Conservation (phyloP, 2,329 filamentous ascomycete species). For the Celoporthe dispersa region DNA sequence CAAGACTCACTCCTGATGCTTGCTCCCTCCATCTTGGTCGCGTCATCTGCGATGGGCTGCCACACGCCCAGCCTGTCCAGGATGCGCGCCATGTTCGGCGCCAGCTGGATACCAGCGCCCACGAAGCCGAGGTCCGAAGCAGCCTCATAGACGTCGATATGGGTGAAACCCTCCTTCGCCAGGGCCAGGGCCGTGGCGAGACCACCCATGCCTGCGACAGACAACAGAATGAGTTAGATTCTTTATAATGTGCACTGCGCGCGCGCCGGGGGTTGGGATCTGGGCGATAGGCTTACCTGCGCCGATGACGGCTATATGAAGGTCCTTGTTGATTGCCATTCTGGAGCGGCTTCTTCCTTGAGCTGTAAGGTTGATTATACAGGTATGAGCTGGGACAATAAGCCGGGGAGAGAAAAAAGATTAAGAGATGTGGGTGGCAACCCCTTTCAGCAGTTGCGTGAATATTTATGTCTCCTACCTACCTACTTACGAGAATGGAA, state of each 20-base stretch:
- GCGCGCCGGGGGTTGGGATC: no score
- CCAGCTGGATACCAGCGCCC: slow-evolving; percentile 82
- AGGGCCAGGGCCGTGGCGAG: slow-evolving; percentile 73
- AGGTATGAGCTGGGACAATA: neutral
- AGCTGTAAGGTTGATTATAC: neutral
- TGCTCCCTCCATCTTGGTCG: slow-evolving; percentile 26
- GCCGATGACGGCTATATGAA: slow-evolving; percentile 41
- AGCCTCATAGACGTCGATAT: slow-evolving; percentile 75
- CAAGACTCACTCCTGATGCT: slow-evolving; percentile 27
- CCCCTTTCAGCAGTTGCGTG: neutral
- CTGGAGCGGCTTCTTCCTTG: neutral
- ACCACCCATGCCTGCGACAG: slow-evolving; percentile 72
- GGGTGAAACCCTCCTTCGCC: slow-evolving; percentile 74
- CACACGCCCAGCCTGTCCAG: slow-evolving; percentile 52
- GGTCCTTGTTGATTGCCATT: slow-evolving; percentile 31
- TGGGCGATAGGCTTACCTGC: slow-evolving; percentile 33
- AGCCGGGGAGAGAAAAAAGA: neutral
- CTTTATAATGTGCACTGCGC: neutral
- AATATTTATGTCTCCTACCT: slow-evolving; percentile 3
- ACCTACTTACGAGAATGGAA: no score
- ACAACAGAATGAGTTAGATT: neutral
- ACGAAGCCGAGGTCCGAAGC: slow-evolving; percentile 78
- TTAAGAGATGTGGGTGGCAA: neutral
- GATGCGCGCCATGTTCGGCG: slow-evolving; percentile 80
- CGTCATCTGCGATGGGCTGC: slow-evolving; percentile 26